Evolutionary conservation across 495 filamentous ascomycete species (phyloP).

Genomic region (Aspergillus diversus): DNA sequence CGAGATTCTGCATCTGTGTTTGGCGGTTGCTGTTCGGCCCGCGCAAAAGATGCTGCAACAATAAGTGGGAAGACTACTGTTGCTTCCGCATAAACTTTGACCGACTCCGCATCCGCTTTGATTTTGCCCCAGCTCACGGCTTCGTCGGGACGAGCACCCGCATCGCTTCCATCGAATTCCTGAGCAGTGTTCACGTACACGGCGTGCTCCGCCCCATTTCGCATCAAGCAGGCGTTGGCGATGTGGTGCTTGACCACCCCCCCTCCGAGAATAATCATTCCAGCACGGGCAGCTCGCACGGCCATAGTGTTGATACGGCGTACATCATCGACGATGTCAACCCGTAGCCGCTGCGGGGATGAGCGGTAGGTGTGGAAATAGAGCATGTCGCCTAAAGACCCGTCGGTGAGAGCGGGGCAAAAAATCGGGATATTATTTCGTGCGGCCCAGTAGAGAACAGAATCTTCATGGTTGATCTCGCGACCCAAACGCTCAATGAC

Average conservation of each 20-base stretch:
- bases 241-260: constrained; percentile 97
- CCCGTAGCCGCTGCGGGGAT: constrained; percentile 72
- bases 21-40: constrained; percentile 24
- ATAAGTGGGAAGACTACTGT: constrained; percentile 93
- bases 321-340: constrained; percentile 91
- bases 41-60: constrained; percentile 89
- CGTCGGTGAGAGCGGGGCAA: constrained; percentile 94
- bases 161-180: constrained; percentile 97
- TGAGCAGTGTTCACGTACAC: constrained; percentile 96
- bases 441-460: constrained; percentile 92
- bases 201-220: constrained; percentile 93
- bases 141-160: constrained; percentile 93
- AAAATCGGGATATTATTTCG: constrained; percentile 95
- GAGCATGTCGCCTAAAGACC: constrained; percentile 93
- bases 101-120: constrained; percentile 78
- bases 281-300: constrained; percentile 77
- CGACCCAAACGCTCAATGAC: constrained; percentile 83
- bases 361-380: constrained; percentile 94
- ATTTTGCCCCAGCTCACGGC: constrained; percentile 99
- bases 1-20: constrained; percentile 13
- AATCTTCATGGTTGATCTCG: constrained; percentile 88
- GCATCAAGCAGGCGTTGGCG: constrained; percentile 94
- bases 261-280: constrained; percentile 93
- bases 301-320: constrained; percentile 87
- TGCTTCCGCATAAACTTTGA: constrained; percentile 94